These are phyloP conservation scores for Diospyros kaki DNA, from an alignment of 148 eudicot genomes.

Conservation along the genomic window DNA sequence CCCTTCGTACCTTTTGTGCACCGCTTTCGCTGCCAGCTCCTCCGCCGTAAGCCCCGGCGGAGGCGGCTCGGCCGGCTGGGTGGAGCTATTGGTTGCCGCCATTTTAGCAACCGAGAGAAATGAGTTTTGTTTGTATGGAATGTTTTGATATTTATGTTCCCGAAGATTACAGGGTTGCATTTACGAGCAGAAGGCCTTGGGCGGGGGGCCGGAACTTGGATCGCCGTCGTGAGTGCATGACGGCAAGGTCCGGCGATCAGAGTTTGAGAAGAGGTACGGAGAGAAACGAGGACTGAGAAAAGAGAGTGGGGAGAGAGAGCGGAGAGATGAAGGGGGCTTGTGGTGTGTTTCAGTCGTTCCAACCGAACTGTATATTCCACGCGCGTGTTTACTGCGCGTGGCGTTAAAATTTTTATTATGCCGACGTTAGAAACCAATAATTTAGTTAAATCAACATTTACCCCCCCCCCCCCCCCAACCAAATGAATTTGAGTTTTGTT, in stretches of 20 bases:
- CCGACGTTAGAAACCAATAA: not conserved
- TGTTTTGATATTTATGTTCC: not conserved
- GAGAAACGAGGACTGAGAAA: not conserved
- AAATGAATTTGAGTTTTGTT: no score
- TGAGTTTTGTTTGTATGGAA: not conserved
- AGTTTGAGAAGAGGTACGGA: conserved; percentile 4
- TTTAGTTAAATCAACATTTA: no score
- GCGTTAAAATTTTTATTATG: not conserved
- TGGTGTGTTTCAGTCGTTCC: not conserved
- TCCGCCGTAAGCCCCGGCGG: conserved; percentile 34
- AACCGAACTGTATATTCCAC: not conserved
- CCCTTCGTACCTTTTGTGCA: conserved; percentile 72
- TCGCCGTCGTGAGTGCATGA: conserved; percentile 15
- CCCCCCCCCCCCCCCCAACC: no score
- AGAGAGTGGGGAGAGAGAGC: not conserved
- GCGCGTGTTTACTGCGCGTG: conserved; percentile 10
- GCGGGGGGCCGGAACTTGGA: conserved; percentile 23
- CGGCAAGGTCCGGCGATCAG: conserved; percentile 7
- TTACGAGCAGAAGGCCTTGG: conserved; percentile 15
- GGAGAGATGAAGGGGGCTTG: no score
- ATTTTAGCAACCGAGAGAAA: conserved; percentile 1
- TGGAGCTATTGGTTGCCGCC: conserved; percentile 16
- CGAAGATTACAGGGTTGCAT: conserved; percentile 7
- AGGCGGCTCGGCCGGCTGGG: conserved; percentile 16
- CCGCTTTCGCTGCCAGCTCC: conserved; percentile 56